phyloP scores from a whole-genome alignment of 768 basidiomycete genomes.

The Pulveroboletus sp. region DNA sequence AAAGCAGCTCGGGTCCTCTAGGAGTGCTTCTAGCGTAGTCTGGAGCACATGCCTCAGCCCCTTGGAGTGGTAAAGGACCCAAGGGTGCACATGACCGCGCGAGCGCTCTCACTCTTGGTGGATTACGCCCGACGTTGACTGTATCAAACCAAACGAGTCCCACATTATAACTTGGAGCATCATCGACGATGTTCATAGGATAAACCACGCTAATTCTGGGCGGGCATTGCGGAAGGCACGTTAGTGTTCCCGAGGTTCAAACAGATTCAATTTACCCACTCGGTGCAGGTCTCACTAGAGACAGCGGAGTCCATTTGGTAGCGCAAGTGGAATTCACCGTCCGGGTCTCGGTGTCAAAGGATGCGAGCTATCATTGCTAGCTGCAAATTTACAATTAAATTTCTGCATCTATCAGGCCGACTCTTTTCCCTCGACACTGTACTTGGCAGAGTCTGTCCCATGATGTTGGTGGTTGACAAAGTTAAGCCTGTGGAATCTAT shows the following conservation, averaged over 20 bases:
- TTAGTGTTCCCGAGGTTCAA: too few species aligned
- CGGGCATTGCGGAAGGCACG: slow-evolving; percentile 36
- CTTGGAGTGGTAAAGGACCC: too few species aligned
- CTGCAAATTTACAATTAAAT: slow-evolving; percentile 7
- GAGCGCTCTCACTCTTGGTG: too few species aligned
- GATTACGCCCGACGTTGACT: background rate
- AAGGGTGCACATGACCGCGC: too few species aligned
- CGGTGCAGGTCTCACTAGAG: too few species aligned
- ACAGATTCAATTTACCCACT: too few species aligned
- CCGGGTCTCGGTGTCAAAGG: background rate
- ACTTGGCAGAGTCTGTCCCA: slow-evolving; percentile 81
- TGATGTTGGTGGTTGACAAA: slow-evolving; percentile 87
- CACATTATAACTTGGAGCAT: slow-evolving; percentile 35
- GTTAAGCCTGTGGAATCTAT: slow-evolving; percentile 70
- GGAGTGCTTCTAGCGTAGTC: too few species aligned
- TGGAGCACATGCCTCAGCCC: too few species aligned
- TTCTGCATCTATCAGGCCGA: slow-evolving; percentile 16
- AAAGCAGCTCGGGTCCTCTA: too few species aligned
- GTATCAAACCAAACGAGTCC: slow-evolving; percentile 41
- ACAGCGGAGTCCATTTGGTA: slow-evolving; percentile 28
- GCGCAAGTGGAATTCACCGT: background rate
- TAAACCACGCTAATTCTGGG: slow-evolving; percentile 33
- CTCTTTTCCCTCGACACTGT: slow-evolving; percentile 41
- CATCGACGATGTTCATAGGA: slow-evolving; percentile 30
- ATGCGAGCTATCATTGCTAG: background rate